Evolutionary conservation across 2,329 filamentous ascomycete genomes (phyloP), one percentile per base, ranked within the genome.

Genomic region (Cercospora sojina): DNA sequence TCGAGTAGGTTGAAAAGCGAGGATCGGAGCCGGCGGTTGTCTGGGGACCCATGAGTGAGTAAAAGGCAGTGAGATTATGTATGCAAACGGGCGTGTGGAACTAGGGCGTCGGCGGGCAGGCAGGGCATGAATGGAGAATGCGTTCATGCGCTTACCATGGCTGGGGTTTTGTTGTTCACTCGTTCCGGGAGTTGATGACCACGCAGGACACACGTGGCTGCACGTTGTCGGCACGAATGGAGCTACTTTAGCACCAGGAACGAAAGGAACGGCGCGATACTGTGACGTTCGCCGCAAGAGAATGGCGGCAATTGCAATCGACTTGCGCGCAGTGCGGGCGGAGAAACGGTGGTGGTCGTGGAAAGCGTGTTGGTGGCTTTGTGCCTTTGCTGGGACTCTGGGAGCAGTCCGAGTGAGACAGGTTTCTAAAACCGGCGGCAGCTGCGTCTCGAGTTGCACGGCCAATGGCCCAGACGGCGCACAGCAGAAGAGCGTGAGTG

Each of bases 1-100:
- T 78, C 75, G 80, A 83, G 79, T 83, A 84, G 72, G 81, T 83
- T 67, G 80, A 83, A 76, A 83, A 78, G 76, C 82, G 82, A 70
- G 80, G 78, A 31, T 75, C 72, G 68, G 66, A 70, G 67, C 66
- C 66, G 69, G 67, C 69, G 66, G 66, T 67, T 56, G 67, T 51
- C 69, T 70, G 69, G 49, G 62, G 35, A 31, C 31, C 29, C 59
- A 59, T 63, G 56, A 62, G 16, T 35, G 18, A 35, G 53, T 20
- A 5, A 32, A 32, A 31, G 53, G 25, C 53, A 32, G 18, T 31
- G 31, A 57, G 53, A 57, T 60, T 53, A 66, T 41, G 57, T 62
- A 41, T 47, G 56, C 35, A 55, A 55, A 10, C 29, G 43, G 58
- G 29, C 29, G 16, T 27, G 31, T 31, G 41, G 20, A 47, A 47